Evolutionary conservation across 495 filamentous ascomycete genomes (phyloP).

Genomic region (Neurospora tetraspora): DNA sequence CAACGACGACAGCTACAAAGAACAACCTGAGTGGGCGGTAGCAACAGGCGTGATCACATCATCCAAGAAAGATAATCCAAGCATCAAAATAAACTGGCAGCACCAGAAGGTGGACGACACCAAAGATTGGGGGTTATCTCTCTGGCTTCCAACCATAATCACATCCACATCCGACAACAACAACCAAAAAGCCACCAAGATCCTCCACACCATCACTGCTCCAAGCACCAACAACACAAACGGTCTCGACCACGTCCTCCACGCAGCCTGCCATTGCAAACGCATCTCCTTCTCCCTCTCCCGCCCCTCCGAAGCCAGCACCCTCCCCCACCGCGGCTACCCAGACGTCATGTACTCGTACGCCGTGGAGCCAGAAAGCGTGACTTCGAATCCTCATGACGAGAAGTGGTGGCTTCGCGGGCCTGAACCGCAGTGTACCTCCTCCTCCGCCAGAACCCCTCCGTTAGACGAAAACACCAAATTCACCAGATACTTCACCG

Average conservation of each 20-base stretch:
- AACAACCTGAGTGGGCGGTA: not conserved
- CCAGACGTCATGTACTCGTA: conserved; percentile 26
- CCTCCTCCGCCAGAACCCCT: not conserved
- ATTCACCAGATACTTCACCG: conserved; percentile 45
- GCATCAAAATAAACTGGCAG: conserved; percentile 19
- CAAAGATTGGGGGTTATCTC: conserved; percentile 46
- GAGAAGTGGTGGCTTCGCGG: conserved; percentile 28
- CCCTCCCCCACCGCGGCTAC: conserved; percentile 17
- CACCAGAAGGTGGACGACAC: conserved; percentile 45
- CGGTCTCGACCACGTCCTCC: conserved; percentile 13
- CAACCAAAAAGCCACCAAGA: not conserved
- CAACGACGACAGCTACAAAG: not conserved
- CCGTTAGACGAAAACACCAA: not conserved
- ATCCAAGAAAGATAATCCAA: not conserved
- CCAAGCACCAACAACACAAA: conserved; percentile 3
- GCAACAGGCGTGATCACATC: not conserved
- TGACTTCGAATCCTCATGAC: conserved; percentile 30
- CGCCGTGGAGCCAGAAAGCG: conserved; percentile 26
- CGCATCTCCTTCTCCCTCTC: conserved; percentile 31
- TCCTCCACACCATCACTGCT: not conserved
- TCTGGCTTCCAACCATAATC: conserved; percentile 31
- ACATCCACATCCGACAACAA: conserved; percentile 1
- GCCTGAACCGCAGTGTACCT: conserved; percentile 7
- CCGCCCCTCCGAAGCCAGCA: conserved; percentile 22
- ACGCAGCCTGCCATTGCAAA: conserved; percentile 33